Evolutionary conservation across 2,329 filamentous ascomycete species (phyloP), one percentile per base, ranked within the genome.

Genomic region (Exophiala phaeomuriformis): DNA sequence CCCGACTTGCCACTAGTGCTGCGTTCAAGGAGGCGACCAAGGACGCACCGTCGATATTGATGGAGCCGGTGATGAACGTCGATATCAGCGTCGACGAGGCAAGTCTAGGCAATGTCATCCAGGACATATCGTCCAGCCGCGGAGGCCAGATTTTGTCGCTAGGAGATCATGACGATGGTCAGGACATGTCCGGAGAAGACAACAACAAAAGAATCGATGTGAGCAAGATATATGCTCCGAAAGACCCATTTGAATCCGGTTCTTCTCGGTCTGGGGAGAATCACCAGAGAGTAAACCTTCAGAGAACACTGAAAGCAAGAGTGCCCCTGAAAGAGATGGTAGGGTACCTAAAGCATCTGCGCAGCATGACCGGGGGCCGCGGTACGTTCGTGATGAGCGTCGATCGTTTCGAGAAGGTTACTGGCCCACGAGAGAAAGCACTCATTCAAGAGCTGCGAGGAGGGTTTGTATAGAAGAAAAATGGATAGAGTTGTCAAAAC

Each of bases 271-370:
- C 49, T 27, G 53, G 53, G 45, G 59, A 61, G 33, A 55, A 62
- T 44, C 63, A 68, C 63, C 55, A 59, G 9, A 55, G 53, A 10
- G 60, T 66, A 2, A 69, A 69, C 41, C 69, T 77, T 32, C 80
- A 82, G 53, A 69, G 78, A 52, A 77, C 85, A 47, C 88, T 98
- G 61, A 83, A 85, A 7, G 93, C 90, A 27, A 83, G 87, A 64
- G 91, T 97, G 30, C 93, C 93, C 32, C 76, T 97, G 64, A 94
- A 93, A 71, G 91, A 97, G 71, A 96, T 97, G 88, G 84, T 97
- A 35, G 88, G 91, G 40, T 98, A 97, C 69, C 76, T 97, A 63
- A 88, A 89, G 67, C 88, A 94, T 66, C 71, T 98, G 59, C 77
- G 93, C 49, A 90, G 88, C 70, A 78, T 95, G 74, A 98, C 91